Evolutionary conservation across 345 rosid species (phyloP), one percentile per base, ranked within the genome.

Genomic region (Eucalyptus paniculata): DNA sequence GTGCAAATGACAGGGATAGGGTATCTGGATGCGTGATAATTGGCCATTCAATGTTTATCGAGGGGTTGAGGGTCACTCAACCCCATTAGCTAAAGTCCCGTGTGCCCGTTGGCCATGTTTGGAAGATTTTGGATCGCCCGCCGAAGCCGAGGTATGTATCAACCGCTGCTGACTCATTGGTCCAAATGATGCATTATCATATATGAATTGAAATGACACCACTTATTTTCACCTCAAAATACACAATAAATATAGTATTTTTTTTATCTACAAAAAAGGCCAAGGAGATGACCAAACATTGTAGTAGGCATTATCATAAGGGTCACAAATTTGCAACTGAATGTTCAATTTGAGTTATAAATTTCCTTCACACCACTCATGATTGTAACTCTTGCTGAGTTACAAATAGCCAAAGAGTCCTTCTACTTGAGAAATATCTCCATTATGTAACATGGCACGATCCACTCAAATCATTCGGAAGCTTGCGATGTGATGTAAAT

Each of bases 311-410:
- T 62, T 62, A 62, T 62, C 10, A 30, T 62, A 7, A 30, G 17
- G 5, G 10, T 62, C 19, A 62, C 19, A 30, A 30, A 30, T 8
- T 62, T 15, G 5, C 18, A 30, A 62, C 3, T 4, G 0, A 30
- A 62, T 62, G 1, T 14, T 62, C 10, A 4, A 62, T 62, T 62
- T 62, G 34, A 62, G 3, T 14, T 15, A 62, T 62, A 62, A 62
- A 30, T 62, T 62, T 13, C 9, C 5, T 2, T 3, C 14, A 56
- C 13, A 62, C 9, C 34, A 62, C 37, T 62, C 9, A n/a, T 24
- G 14, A 56, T 1, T 2, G 0, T 56, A 24, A 7, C 6, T 37
- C 12, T 5, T 4, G 21, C 2, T 1, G 0, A 18, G 40, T 34
- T 1, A 0, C 4, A 69, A 9, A 34, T 8, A 69, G 24, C 24